A percentile compares a stretch with the other conserved stretches of the same genome.
phyloP scores from a whole-genome alignment of 129 eudicot genomes.

The Artemisia argyi region DNA sequence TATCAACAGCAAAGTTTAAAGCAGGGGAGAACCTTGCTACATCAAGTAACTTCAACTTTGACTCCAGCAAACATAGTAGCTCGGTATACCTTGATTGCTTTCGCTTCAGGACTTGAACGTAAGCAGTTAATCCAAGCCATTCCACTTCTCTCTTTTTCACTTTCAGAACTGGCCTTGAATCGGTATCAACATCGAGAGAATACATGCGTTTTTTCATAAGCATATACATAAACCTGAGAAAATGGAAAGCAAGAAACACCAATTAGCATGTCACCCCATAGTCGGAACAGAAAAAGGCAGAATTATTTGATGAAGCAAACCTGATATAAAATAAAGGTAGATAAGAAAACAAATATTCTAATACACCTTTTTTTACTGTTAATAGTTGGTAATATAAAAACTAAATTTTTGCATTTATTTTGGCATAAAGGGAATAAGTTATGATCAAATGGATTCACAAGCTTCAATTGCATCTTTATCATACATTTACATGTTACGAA shows the following conservation, averaged over 20 bases:
- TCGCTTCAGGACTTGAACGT: conserved; percentile 48
- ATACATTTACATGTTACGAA: neutral
- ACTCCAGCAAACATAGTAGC: conserved; percentile 43
- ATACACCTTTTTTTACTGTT: neutral
- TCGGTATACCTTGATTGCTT: conserved; percentile 59
- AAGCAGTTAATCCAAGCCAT: conserved; percentile 88
- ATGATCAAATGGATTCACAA: neutral
- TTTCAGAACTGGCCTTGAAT: conserved; percentile 36
- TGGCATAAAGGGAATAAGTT: neutral
- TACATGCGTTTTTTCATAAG: conserved; percentile 63
- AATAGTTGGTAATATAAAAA: neutral
- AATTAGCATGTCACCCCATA: too few relatives aligned
- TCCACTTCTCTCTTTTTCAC: conserved; percentile 54
- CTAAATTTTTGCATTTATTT: neutral
- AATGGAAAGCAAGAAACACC: neutral
- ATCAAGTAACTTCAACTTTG: conserved; percentile 29
- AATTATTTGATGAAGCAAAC: too few relatives aligned
- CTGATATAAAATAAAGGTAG: neutral
- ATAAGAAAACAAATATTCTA: neutral
- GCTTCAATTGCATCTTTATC: neutral
- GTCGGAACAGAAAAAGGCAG: too few relatives aligned
- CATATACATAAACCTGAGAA: conserved; percentile 64
- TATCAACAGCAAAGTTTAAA: conserved; percentile 61
- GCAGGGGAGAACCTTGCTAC: conserved; percentile 38
- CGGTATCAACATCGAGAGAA: conserved; percentile 20